Conservation (phyloP, 2,329 filamentous ascomycete genomes). For the Aspergillus sp. region DNA sequence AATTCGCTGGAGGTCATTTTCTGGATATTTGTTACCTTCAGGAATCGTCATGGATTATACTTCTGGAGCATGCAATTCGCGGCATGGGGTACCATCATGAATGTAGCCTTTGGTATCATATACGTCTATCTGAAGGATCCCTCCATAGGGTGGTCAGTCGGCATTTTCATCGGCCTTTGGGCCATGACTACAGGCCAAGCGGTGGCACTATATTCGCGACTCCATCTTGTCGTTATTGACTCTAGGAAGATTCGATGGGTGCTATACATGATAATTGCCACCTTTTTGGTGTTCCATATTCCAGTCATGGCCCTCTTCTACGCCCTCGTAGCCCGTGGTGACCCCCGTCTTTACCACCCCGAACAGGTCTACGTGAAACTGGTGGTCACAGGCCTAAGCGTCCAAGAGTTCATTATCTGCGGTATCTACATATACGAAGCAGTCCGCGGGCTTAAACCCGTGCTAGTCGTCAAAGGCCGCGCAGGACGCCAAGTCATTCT, state of each 20-base stretch:
- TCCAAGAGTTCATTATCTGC: constrained; percentile 50
- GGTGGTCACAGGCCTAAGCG: constrained; percentile 46
- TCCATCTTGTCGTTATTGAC: constrained; percentile 37
- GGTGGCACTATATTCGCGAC: constrained; percentile 42
- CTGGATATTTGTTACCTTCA: constrained; percentile 41
- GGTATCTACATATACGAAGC: constrained; percentile 49
- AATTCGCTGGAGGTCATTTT: constrained; percentile 41
- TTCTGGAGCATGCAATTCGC: constrained; percentile 42
- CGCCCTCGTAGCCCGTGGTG: constrained; percentile 20
- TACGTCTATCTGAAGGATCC: not conserved
- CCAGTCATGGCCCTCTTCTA: constrained; percentile 31
- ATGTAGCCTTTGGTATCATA: not conserved
- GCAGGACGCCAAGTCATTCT: constrained; percentile 35
- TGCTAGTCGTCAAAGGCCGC: constrained; percentile 37
- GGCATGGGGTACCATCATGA: constrained; percentile 27
- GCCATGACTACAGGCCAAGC: constrained; percentile 36
- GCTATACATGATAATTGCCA: constrained; percentile 38
- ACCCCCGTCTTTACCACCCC: constrained; percentile 7
- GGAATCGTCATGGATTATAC: constrained; percentile 37
- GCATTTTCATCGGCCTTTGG: constrained; percentile 19
- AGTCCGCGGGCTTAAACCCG: constrained; percentile 27
- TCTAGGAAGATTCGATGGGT: constrained; percentile 27
- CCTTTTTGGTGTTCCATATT: constrained; percentile 30
- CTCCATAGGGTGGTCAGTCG: constrained; percentile 12
- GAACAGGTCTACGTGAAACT: constrained; percentile 42